Evolutionary conservation across 306 rosid genomes (phyloP), one percentile per base, ranked within the genome.

Genomic region (Corylus heterophylla): DNA sequence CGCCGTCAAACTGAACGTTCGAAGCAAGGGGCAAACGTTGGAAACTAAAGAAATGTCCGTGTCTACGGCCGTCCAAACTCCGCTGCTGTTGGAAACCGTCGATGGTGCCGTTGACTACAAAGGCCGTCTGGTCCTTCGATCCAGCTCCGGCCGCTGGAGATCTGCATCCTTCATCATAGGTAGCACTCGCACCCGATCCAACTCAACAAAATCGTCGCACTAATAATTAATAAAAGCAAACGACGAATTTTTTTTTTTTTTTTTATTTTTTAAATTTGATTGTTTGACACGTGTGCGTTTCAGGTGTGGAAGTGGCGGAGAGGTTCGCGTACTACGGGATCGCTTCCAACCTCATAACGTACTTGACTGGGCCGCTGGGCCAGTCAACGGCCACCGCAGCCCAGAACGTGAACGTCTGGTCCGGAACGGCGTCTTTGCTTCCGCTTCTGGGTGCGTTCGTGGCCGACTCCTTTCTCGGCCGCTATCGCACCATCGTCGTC

Each of bases 261-360:
- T 31, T 31, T 31, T 1, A 5, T 12, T 29, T 22, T 3, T 49
- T 1, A 1, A 54, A 8, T 54, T 17, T 18, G 20, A 54, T 54
- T 72, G n/a, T 8, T 55, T 2, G 62, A 55, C 25, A n/a, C 62
- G 12, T 55, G 10, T 55, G 62, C 50, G 39, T 73, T 12, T 4
- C 17, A 88, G 87, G 83, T 0, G 91, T 83, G 75, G 90, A 87
- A 80, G 81, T 87, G 44, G 86, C 88, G 2, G 93, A 87, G 91
- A 87, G 87, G 81, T 58, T 83, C 54, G 88, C 93, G 0, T 89
- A 76, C 76, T 84, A 84, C n/a, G 93, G 93, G 20, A 86, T 87
- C 12, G 50, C 76, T 50, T 37, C 79, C 14, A 89, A 89, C 81
- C 81, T 87, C 8, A 89, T 89, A 6, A 78, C 80, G 17, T 89